A percentile compares a stretch with the other conserved stretches of the same genome.
phyloP scores from a whole-genome alignment of 106 monocot species.

The Dendrobium catenatum region DNA sequence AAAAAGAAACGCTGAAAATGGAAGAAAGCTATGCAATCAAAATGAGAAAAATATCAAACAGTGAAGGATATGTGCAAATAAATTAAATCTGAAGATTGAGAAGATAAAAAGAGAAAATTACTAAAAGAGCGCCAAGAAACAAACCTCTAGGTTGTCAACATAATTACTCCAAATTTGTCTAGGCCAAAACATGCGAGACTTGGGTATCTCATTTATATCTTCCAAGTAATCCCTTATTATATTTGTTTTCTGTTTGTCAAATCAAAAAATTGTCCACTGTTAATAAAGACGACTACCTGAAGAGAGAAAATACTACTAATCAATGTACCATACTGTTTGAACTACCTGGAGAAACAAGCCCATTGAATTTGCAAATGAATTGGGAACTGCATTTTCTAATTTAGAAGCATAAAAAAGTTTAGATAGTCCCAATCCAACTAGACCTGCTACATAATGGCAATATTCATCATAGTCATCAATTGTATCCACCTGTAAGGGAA shows the following conservation, averaged over 20 bases:
- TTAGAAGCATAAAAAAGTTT: conserved; percentile 90
- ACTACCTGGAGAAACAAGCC: conserved; percentile 97
- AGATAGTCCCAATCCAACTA: conserved; percentile 90
- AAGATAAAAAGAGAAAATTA: conserved; percentile 4
- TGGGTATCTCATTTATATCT: conserved; percentile 98
- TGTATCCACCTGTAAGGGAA: conserved; percentile 71
- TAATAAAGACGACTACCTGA: not conserved
- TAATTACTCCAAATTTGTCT: conserved; percentile 93
- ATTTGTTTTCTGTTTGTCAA: conserved; percentile 79
- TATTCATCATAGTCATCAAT: conserved; percentile 93
- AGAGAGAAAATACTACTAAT: not conserved
- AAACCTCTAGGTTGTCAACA: conserved; percentile 89
- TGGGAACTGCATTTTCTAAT: conserved; percentile 60
- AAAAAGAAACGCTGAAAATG: not conserved
- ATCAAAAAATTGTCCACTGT: not conserved
- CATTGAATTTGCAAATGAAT: conserved; percentile 95
- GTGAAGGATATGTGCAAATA: not conserved
- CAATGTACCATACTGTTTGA: not conserved
- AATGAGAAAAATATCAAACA: not conserved
- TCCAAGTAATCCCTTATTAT: conserved; percentile 96
- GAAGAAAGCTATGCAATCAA: not conserved
- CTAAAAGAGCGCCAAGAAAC: not conserved
- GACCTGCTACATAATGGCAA: conserved; percentile 95
- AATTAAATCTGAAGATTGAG: not conserved
- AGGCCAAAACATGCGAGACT: conserved; percentile 98